Evolutionary conservation across 352 stramenopile genomes (phyloP).

Genomic region (Phytophthora palmivora): DNA sequence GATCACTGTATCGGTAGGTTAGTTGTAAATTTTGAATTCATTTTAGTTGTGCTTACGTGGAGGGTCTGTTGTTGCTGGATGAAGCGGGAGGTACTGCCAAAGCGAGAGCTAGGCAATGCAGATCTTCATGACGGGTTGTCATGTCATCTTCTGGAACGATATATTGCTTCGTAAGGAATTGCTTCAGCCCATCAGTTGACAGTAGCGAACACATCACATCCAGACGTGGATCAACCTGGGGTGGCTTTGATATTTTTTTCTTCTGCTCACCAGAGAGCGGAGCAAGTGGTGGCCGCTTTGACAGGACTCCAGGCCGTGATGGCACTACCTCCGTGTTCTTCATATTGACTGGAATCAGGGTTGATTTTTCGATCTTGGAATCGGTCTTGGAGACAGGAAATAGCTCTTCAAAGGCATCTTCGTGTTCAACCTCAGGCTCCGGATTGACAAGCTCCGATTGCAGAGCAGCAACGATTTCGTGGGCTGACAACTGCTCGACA

Average conservation of each 20-base stretch:
- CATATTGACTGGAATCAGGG: constrained; percentile 5
- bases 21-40: constrained; percentile 11
- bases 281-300: constrained; percentile 21
- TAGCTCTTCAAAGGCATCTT: constrained; percentile 24
- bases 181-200: constrained; percentile 67
- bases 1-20: constrained; percentile 18
- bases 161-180: constrained; percentile 66
- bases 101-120: constrained; percentile 58
- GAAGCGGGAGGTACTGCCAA: constrained; percentile 36
- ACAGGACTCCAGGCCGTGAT: constrained; percentile 8
- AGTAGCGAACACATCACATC: constrained; percentile 86
- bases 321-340: constrained; percentile 5
- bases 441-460: constrained; percentile 45
- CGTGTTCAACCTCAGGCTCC: constrained; percentile 24
- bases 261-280: constrained; percentile 19
- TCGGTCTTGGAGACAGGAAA: constrained; percentile 30
- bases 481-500: constrained; percentile 49
- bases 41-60: constrained; percentile 11
- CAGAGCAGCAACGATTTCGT: constrained; percentile 64
- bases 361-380: constrained; percentile 8
- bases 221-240: constrained; percentile 48
- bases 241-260: constrained; percentile 22
- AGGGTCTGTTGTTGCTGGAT: constrained; percentile 9
- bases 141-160: constrained; percentile 46
- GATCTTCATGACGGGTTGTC: constrained; percentile 57